These are phyloP conservation scores for Sporothrix euskadiensis DNA, from an alignment of 2,329 filamentous ascomycete genomes.

Conservation along the genomic window DNA sequence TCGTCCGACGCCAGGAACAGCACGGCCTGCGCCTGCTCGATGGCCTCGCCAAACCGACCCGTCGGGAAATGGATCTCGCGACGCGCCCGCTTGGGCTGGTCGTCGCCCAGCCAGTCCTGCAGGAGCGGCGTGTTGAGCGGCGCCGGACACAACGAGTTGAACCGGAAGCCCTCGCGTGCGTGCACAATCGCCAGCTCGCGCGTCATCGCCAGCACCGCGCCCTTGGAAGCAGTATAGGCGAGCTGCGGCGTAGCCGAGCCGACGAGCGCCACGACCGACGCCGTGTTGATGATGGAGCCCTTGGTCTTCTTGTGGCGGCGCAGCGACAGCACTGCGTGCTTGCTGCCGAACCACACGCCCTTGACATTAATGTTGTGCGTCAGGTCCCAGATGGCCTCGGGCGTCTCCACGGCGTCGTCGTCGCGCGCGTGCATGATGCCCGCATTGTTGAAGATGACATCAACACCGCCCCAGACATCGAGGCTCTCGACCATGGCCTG, in stretches of 20 bases:
- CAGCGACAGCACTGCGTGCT: constrained; percentile 82
- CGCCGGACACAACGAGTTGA: constrained; percentile 88
- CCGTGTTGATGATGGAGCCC: constrained; percentile 88
- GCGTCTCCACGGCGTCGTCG: constrained; percentile 77
- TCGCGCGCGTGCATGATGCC: constrained; percentile 92
- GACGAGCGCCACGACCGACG: constrained; percentile 82
- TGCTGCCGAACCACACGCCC: constrained; percentile 95
- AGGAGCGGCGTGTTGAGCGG: constrained; percentile 89
- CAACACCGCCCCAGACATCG: constrained; percentile 82
- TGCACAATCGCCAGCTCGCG: constrained; percentile 90
- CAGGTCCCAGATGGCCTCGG: constrained; percentile 90
- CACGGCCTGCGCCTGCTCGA: constrained; percentile 89
- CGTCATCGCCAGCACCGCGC: constrained; percentile 85
- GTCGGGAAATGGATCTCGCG: constrained; percentile 88
- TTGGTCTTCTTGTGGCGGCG: constrained; percentile 76
- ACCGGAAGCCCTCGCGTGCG: constrained; percentile 82
- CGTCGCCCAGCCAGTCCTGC: constrained; percentile 91
- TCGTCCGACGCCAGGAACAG: constrained; percentile 86
- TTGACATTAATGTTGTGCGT: constrained; percentile 96
- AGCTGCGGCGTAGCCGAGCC: constrained; percentile 85
- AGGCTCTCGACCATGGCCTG: constrained; percentile 71
- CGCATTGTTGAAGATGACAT: constrained; percentile 96
- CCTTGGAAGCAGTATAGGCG: constrained; percentile 92
- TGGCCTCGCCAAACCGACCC: constrained; percentile 86
- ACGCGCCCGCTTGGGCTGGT: constrained; percentile 74